Percentiles rank a stretch among this genome's conserved stretches.
Evolutionary conservation across 2,329 filamentous ascomycete genomes (phyloP).

Genomic region (Phaeophleospora eucalypticola): DNA sequence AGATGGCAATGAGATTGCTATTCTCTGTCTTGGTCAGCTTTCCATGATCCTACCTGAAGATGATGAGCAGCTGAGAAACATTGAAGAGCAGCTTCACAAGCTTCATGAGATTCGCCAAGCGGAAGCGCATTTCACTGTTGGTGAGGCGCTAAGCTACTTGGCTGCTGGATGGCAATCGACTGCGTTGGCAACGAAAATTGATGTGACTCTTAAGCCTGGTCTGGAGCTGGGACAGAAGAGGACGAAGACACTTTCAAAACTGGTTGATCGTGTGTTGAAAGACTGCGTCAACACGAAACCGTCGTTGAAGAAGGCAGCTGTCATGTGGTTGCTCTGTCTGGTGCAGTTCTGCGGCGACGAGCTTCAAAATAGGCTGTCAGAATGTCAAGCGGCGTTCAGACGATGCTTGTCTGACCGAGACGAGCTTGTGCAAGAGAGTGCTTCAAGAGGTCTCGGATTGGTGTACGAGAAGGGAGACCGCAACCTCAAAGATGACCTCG

Average conservation of each 20-base stretch:
- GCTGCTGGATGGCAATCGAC: constrained; percentile 80
- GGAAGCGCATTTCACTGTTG: constrained; percentile 85
- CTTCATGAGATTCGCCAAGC: constrained; percentile 80
- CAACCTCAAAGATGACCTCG: constrained; percentile 72
- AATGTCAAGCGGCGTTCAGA: constrained; percentile 85
- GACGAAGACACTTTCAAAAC: constrained; percentile 44
- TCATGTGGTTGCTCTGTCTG: constrained; percentile 90
- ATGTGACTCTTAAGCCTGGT: constrained; percentile 57
- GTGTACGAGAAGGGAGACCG: constrained; percentile 91
- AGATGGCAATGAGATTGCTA: constrained; percentile 75
- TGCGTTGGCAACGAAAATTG: constrained; percentile 68
- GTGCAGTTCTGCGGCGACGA: constrained; percentile 85
- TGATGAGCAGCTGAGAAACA: constrained; percentile 44
- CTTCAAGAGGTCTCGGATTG: constrained; percentile 82
- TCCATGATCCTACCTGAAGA: constrained; percentile 58
- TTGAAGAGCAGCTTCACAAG: constrained; percentile 66
- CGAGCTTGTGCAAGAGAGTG: constrained; percentile 92
- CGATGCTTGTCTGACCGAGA: constrained; percentile 81
- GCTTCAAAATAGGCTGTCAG: constrained; percentile 69
- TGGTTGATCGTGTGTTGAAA: constrained; percentile 68
- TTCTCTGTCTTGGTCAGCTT: constrained; percentile 73
- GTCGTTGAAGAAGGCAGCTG: constrained; percentile 82
- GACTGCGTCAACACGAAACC: constrained; percentile 85
- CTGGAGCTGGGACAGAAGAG: constrained; percentile 35
- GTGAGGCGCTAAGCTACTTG: constrained; percentile 77